These are phyloP conservation scores for Acer campestre DNA, from an alignment of 345 rosid species.

Conservation along the genomic window DNA sequence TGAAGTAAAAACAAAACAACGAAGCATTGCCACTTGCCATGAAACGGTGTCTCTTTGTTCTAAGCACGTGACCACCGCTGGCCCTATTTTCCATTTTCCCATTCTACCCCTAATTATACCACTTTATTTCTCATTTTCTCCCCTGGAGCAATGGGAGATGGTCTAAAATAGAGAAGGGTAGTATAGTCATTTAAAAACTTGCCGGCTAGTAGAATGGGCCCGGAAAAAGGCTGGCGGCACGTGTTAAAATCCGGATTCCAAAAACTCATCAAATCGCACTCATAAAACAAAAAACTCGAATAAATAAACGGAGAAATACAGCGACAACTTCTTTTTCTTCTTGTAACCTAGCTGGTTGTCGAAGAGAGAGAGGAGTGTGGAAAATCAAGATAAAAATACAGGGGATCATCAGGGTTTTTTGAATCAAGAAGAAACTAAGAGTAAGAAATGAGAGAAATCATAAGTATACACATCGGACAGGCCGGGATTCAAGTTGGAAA, in stretches of 20 bases:
- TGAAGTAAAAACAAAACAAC: background rate
- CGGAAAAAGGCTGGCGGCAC: conserved; percentile 1
- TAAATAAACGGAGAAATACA: background rate
- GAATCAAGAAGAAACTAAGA: too few relatives aligned
- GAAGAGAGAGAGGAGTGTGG: background rate
- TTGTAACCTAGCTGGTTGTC: background rate
- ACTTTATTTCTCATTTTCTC: too few relatives aligned
- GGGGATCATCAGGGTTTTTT: too few relatives aligned
- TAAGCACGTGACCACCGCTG: background rate
- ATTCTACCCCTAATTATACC: background rate
- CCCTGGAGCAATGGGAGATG: too few relatives aligned
- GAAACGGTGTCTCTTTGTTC: background rate
- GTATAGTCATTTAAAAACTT: background rate
- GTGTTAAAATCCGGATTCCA: conserved; percentile 16
- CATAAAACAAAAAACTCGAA: background rate
- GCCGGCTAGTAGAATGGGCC: background rate
- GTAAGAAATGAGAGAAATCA: conserved; percentile 56
- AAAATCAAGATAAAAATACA: too few relatives aligned
- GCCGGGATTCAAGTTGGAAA: conserved; percentile 70
- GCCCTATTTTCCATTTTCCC: background rate
- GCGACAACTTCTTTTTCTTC: background rate
- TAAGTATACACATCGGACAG: conserved; percentile 66
- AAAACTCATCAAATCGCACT: background rate
- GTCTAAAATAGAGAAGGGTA: background rate
- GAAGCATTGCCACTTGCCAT: background rate